phyloP scores from a whole-genome alignment of 495 filamentous ascomycete genomes.

The Sphaerosporella brunnea region DNA sequence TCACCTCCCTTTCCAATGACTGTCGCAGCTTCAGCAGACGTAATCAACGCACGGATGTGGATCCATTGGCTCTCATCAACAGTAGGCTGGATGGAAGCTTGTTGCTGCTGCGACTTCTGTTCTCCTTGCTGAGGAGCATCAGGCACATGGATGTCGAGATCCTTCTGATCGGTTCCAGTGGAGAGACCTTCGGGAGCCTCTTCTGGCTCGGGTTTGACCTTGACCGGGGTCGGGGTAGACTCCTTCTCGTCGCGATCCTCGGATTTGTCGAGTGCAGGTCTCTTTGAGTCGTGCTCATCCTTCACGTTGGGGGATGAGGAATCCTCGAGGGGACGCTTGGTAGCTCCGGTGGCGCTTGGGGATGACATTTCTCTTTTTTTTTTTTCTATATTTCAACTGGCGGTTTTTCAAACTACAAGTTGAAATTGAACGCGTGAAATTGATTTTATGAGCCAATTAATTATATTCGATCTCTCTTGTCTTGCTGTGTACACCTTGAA shows the following conservation, averaged over 20 bases:
- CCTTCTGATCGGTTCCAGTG: constrained; percentile 36
- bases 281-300: constrained; percentile 89
- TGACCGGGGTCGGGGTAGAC: constrained; percentile 26
- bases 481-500: constrained; percentile 27
- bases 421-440: constrained; percentile 24
- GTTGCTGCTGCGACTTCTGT: constrained; percentile 31
- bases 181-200: constrained; percentile 30
- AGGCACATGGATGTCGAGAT: constrained; percentile 49
- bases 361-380: constrained; percentile 29
- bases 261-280: constrained; percentile 77
- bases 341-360: constrained; percentile 39
- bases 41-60: constrained; percentile 88
- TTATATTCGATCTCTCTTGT: constrained; percentile 24
- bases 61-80: constrained; percentile 93
- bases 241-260: constrained; percentile 31
- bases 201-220: constrained; percentile 29
- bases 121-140: constrained; percentile 57
- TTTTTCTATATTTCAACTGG: constrained; percentile 26
- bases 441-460: constrained; percentile 28
- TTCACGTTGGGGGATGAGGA: constrained; percentile 82
- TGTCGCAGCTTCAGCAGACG: constrained; percentile 89
- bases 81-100: constrained; percentile 34
- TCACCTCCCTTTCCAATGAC: constrained; percentile 97
- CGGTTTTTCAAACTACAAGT: constrained; percentile 21
- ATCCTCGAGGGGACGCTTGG: constrained; percentile 93